Base-by-base conservation (phyloP, 768 basidiomycete species). In the Suillus paluster region DNA sequence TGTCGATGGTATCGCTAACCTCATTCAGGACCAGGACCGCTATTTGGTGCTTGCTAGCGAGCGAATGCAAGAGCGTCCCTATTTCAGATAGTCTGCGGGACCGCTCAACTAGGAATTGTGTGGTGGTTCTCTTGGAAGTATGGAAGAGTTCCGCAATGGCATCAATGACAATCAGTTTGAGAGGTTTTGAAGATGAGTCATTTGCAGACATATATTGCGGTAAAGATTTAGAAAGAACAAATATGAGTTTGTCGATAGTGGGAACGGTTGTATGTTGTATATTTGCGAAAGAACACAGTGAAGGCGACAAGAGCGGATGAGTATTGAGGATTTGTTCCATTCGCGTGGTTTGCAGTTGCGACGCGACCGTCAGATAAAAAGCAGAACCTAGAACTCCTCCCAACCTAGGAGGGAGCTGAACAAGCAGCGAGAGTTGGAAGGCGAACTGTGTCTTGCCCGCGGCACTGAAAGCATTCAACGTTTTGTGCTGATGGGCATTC, bases 401-500 rank as follows among this genome's bases (percentile, higher is more conserved):
- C 5, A 80, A 75, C 48, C 73, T 70, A 50, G 23, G 68, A 25
- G 91, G 86, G 0, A 92, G 80, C 71, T 98, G 96, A 1, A 92
- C 90, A 23, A 84, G 80, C 34, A 97, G 78, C 4, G 93, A 86
- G 21, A 94, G 82, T 66, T 96, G 95, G 15, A 99, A 80, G 4
- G 91, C 92, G 5, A 99, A 76, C 68, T 99, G 95, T 1, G 95
- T 95, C 78, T 99, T 99, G 42, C 97, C 97, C 30, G 97, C 88
- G 25, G 95, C 90, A 71, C 97, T 99, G 71, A 17, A 52, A 58
- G 38, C 12, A 19, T 34, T 69, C 45, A 71, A 56, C 21, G 36
- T 30, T 23, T 9, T 33, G 45, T 48, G 59, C 56, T 21, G 21
- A 42, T 27, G 25, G 54, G 46, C 61, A n/a, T 55, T 23, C 25